phyloP scores from a whole-genome alignment of 2,329 filamentous ascomycete species.

The Aureobasidium leucospermi region DNA sequence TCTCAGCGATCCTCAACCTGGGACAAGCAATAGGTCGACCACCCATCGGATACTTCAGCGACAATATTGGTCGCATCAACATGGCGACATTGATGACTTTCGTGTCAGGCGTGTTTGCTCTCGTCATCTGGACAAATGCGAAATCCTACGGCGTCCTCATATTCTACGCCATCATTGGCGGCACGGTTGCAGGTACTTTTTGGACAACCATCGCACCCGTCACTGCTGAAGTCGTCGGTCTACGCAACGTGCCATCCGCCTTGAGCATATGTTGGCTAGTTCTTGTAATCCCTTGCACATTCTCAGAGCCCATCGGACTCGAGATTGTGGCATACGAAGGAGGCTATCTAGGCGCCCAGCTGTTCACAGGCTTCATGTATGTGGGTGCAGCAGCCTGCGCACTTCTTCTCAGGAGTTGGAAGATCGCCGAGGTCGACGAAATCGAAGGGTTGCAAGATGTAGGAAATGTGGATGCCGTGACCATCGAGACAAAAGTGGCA shows the following conservation, averaged over 20 bases:
- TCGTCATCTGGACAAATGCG: conserved; percentile 68
- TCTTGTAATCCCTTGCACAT: conserved; percentile 63
- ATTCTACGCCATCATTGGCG: conserved; percentile 61
- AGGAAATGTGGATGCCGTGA: conserved; percentile 22
- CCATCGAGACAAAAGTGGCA: conserved; percentile 17
- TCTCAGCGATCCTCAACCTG: conserved; percentile 67
- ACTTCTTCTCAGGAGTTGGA: conserved; percentile 53
- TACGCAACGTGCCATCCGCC: conserved; percentile 60
- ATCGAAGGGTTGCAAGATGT: conserved; percentile 19
- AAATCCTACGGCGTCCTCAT: conserved; percentile 60
- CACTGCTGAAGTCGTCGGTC: conserved; percentile 64
- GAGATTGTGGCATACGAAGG: conserved; percentile 44
- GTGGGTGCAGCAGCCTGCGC: conserved; percentile 47
- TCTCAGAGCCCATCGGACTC: conserved; percentile 49
- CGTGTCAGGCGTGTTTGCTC: conserved; percentile 54
- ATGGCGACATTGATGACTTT: conserved; percentile 61
- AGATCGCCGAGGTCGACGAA: conserved; percentile 48
- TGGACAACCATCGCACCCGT: conserved; percentile 61
- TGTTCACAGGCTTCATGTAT: conserved; percentile 57
- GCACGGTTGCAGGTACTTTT: conserved; percentile 62
- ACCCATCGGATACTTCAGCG: conserved; percentile 64
- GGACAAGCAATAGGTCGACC: conserved; percentile 62
- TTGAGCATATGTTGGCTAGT: conserved; percentile 66
- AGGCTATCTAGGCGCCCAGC: conserved; percentile 50
- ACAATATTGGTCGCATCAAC: conserved; percentile 64